A percentile compares a stretch with the other conserved stretches of the same genome.
Evolutionary conservation across 139 green algal genomes (phyloP).

Genomic region (Chlamydomonas sp.): DNA sequence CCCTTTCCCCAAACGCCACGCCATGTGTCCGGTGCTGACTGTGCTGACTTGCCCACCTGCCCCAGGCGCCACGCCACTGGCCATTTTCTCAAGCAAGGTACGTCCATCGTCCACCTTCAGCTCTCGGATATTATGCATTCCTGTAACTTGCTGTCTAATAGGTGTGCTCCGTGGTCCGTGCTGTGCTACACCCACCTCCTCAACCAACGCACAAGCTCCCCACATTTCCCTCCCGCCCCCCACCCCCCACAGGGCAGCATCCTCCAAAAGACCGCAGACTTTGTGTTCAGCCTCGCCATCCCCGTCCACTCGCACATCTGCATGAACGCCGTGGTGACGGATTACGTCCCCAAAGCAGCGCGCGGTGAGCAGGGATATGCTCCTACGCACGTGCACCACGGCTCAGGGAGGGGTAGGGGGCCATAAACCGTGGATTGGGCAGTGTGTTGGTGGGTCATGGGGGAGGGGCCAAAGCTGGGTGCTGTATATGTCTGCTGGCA

Average conservation of each 20-base stretch:
- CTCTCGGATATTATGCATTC: neutral
- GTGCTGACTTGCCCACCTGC: neutral
- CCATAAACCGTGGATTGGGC: no score
- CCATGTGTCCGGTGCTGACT: neutral
- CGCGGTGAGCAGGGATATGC: constrained; percentile 45
- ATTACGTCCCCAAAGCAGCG: constrained; percentile 78
- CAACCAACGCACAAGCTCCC: neutral
- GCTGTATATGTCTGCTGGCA: no score
- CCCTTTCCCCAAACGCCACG: neutral
- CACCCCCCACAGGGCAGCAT: constrained; percentile 46
- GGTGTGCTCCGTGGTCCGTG: neutral
- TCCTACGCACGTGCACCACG: no score
- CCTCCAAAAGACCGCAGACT: constrained; percentile 60
- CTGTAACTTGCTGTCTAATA: neutral
- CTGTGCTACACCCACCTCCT: neutral
- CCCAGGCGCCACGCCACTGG: constrained; percentile 39
- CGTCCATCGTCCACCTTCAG: no score
- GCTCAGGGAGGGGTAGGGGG: no score
- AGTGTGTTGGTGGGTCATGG: no score
- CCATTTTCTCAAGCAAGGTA: constrained; percentile 39
- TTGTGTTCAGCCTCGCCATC: constrained; percentile 63
- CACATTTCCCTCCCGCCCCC: neutral
- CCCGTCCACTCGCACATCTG: constrained; percentile 80
- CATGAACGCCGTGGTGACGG: constrained; percentile 79
- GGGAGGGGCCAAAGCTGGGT: no score